A percentile compares a stretch with the other conserved stretches of the same genome.
phyloP scores from a whole-genome alignment of 148 eudicot species.

The Cornus suecica region DNA sequence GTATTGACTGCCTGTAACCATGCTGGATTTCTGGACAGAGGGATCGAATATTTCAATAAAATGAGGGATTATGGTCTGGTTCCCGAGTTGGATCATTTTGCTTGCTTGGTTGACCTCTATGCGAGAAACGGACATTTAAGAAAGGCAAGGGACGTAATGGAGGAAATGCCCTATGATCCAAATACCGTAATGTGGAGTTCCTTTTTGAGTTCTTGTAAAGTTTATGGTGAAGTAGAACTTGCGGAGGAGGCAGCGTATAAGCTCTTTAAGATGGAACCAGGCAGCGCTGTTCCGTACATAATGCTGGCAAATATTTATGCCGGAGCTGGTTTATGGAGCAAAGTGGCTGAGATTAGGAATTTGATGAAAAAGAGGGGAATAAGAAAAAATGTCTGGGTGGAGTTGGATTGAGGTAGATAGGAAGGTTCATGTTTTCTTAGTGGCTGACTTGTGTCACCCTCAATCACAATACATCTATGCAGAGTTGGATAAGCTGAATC shows the following conservation, averaged over 20 bases:
- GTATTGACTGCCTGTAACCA: constrained; percentile 37
- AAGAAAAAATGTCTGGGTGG: constrained; percentile 27
- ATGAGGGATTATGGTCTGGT: constrained; percentile 32
- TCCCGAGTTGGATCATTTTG: constrained; percentile 44
- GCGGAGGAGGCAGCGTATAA: constrained; percentile 29
- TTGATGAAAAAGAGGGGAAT: constrained; percentile 27
- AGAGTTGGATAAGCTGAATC: not conserved
- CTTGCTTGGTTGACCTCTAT: constrained; percentile 44
- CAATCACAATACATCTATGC: not conserved
- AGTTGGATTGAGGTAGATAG: constrained; percentile 32
- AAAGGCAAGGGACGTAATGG: constrained; percentile 32
- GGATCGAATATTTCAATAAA: constrained; percentile 29
- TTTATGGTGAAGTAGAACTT: constrained; percentile 34
- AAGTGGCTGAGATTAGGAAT: constrained; percentile 26
- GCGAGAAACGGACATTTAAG: constrained; percentile 38
- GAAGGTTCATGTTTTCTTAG: constrained; percentile 13
- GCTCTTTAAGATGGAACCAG: constrained; percentile 30
- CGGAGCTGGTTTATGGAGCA: constrained; percentile 41
- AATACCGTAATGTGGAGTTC: constrained; percentile 42
- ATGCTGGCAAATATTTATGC: constrained; percentile 32
- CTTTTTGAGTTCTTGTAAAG: constrained; percentile 42
- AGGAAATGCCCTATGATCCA: constrained; percentile 42
- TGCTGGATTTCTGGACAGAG: constrained; percentile 39
- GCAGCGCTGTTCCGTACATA: constrained; percentile 28
- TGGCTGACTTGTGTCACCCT: constrained; percentile 5